Conservation (phyloP, 2,329 filamentous ascomycete genomes). For the Domatiomyces catenatus region DNA sequence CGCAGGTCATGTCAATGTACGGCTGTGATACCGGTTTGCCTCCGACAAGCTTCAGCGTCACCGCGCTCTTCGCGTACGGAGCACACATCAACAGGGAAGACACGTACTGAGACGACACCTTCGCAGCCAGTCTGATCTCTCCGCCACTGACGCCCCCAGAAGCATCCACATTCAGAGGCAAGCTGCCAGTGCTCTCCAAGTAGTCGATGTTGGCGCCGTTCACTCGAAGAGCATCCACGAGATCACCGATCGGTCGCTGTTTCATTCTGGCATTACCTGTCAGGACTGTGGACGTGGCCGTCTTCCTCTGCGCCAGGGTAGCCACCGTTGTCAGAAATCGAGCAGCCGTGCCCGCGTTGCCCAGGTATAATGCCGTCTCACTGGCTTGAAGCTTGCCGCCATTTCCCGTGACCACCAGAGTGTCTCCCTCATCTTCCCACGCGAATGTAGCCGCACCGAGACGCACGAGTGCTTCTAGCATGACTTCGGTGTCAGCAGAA, state of each 20-base stretch:
- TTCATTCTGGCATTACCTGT: conserved; percentile 97
- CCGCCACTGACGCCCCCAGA: conserved; percentile 73
- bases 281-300: conserved; percentile 55
- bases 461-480: conserved; percentile 79
- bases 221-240: conserved; percentile 73
- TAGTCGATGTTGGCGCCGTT: conserved; percentile 86
- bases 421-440: conserved; percentile 90
- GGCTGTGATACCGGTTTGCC: conserved; percentile 92
- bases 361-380: conserved; percentile 67
- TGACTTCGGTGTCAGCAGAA: conserved; percentile 93
- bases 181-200: conserved; percentile 63
- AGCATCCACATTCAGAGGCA: conserved; percentile 70
- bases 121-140: conserved; percentile 79
- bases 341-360: conserved; percentile 91
- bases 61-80: conserved; percentile 85
- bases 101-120: conserved; percentile 97
- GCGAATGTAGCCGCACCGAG: conserved; percentile 76
- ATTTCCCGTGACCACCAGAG: conserved; percentile 75
- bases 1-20: conserved; percentile 97
- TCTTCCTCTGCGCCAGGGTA: conserved; percentile 56
- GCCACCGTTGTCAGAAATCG: conserved; percentile 88
- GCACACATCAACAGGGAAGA: conserved; percentile 94
- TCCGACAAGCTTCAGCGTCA: conserved; percentile 80
- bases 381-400: conserved; percentile 73
- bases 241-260: conserved; percentile 76